Percentiles rank a stretch among this genome's conserved stretches.
phyloP scores from a whole-genome alignment of 352 stramenopile genomes.

The Globisporangium lucens region DNA sequence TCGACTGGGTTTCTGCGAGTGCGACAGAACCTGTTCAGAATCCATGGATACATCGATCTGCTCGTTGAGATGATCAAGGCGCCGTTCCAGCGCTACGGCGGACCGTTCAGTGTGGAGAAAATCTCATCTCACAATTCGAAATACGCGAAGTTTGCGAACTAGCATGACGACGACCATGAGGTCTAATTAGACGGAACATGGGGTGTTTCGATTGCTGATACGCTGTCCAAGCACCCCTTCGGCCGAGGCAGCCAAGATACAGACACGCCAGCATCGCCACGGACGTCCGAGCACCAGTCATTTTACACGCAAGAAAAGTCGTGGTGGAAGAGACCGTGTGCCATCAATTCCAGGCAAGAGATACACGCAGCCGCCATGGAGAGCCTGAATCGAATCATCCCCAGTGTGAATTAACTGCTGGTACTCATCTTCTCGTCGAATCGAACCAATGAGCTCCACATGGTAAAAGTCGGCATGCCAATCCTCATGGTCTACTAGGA shows the following conservation, averaged over 20 bases:
- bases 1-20: conserved; percentile 27
- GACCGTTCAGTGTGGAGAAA: conserved; percentile 55
- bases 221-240: background rate
- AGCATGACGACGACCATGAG: conserved; percentile 18
- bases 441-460: conserved; percentile 51
- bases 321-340: conserved; percentile 26
- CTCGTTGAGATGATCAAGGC: conserved; percentile 64
- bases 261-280: background rate
- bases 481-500: conserved; percentile 67
- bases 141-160: conserved; percentile 25
- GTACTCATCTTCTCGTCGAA: conserved; percentile 65
- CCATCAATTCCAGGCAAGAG: conserved; percentile 23
- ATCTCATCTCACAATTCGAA: conserved; percentile 52
- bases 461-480: conserved; percentile 55
- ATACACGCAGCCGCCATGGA: conserved; percentile 43
- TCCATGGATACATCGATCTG: conserved; percentile 59
- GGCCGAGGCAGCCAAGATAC: background rate
- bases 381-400: conserved; percentile 54
- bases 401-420: conserved; percentile 48
- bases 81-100: conserved; percentile 54
- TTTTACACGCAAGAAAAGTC: conserved; percentile 24
- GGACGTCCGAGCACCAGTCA: conserved; percentile 19
- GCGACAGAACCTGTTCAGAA: conserved; percentile 53
- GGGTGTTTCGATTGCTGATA: background rate
- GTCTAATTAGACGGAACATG: conserved; percentile 7